A percentile compares a stretch with the other conserved stretches of the same genome.
phyloP scores from a whole-genome alignment of 441 rosid genomes.

The Eruca vesicaria region DNA sequence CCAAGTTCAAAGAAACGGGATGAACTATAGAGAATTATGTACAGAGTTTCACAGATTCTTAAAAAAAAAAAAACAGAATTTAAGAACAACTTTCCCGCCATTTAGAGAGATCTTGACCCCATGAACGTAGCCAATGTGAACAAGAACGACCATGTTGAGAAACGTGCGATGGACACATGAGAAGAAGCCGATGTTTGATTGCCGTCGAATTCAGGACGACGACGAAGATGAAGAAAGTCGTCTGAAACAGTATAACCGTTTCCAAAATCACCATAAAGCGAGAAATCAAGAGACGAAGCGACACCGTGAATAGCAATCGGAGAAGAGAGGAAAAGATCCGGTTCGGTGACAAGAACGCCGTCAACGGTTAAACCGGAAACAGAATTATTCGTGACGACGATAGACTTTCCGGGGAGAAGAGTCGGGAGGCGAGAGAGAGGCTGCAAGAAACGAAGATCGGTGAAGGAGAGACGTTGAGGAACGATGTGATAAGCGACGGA shows the following conservation, averaged over 20 bases:
- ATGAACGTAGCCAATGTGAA: constrained; percentile 9
- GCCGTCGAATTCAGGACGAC: not conserved
- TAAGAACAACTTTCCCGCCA: not conserved
- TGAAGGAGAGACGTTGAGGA: constrained; percentile 73
- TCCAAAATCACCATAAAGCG: constrained; percentile 29
- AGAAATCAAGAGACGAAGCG: constrained; percentile 48
- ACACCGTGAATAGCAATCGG: constrained; percentile 62
- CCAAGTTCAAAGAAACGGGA: not conserved
- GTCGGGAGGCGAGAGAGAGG: constrained; percentile 68
- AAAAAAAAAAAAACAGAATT: not conserved
- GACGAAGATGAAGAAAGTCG: not conserved
- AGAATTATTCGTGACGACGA: constrained; percentile 63
- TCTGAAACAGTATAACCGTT: not conserved
- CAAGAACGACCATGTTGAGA: constrained; percentile 18
- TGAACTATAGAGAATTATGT: not conserved
- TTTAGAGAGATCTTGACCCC: too few relatives aligned
- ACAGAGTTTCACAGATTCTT: not conserved
- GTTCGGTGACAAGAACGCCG: constrained; percentile 46
- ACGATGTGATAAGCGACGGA: constrained; percentile 76
- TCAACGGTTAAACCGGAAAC: constrained; percentile 53
- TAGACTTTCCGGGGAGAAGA: constrained; percentile 50
- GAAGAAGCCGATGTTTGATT: not conserved
- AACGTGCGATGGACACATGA: not conserved
- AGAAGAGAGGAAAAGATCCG: constrained; percentile 56
- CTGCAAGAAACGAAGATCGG: constrained; percentile 50